Evolutionary conservation across 2,329 filamentous ascomycete genomes (phyloP).

Genomic region (Xylaria sp.): DNA sequence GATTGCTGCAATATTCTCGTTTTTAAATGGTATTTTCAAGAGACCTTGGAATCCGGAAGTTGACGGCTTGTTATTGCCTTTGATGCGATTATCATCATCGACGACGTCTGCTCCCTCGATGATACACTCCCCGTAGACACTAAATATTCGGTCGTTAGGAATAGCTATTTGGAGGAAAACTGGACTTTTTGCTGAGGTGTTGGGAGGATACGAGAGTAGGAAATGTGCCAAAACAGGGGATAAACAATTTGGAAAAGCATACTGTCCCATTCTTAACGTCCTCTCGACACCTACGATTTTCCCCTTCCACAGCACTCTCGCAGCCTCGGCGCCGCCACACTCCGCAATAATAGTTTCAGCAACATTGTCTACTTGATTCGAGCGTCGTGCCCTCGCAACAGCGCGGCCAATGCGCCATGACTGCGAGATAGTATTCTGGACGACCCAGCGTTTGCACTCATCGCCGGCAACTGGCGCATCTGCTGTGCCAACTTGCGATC

Average conservation of each 20-base stretch:
- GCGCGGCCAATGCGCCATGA: slow-evolving; percentile 70
- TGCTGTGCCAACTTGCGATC: slow-evolving; percentile 61
- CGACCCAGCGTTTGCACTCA: slow-evolving; percentile 61
- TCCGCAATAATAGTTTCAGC: slow-evolving; percentile 68
- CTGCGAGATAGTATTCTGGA: slow-evolving; percentile 63
- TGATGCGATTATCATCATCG: slow-evolving; percentile 41
- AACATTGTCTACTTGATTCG: slow-evolving; percentile 63
- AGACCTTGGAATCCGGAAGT: slow-evolving; percentile 52
- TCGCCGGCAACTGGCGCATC: slow-evolving; percentile 60
- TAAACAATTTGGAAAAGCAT: not conserved
- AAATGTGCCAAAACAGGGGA: not conserved
- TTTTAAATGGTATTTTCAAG: slow-evolving; percentile 76
- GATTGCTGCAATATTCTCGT: slow-evolving; percentile 75
- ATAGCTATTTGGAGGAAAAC: not conserved
- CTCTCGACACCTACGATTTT: slow-evolving; percentile 71
- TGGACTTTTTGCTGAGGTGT: not conserved
- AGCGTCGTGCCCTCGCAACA: slow-evolving; percentile 61
- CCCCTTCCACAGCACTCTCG: slow-evolving; percentile 69
- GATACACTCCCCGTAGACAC: slow-evolving; percentile 66
- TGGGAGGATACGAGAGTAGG: too few relatives aligned
- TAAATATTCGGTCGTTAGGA: not conserved
- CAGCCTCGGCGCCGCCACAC: slow-evolving; percentile 63
- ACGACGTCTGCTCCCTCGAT: slow-evolving; percentile 61
- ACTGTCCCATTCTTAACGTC: slow-evolving; percentile 64
- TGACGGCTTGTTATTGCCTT: slow-evolving; percentile 30